Conservation (phyloP, 345 rosid species). For the Eucalyptus pauciflora region DNA sequence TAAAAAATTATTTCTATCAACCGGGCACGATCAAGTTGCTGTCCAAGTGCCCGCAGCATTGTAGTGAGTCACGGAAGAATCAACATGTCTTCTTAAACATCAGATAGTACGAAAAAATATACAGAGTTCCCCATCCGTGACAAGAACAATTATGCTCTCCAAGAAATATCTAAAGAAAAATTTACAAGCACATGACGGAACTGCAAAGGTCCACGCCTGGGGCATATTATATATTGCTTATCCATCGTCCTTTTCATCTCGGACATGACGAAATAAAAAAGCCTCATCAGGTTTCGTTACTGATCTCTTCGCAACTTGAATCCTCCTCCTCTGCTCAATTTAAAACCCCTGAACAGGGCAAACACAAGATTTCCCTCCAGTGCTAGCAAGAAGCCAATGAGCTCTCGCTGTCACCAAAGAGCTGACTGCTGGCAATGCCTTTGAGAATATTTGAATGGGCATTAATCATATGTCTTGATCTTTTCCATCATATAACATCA, state of each 20-base stretch:
- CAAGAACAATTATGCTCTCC: not conserved
- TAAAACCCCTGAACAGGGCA: not conserved
- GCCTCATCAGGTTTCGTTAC: not conserved
- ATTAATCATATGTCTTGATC: not conserved
- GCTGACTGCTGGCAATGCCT: not conserved
- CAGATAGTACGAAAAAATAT: not conserved
- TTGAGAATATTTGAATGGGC: not conserved
- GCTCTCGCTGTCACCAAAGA: not conserved
- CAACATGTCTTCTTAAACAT: not conserved
- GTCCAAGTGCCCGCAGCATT: not conserved
- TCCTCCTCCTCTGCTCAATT: not conserved
- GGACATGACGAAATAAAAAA: not conserved
- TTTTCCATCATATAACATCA: not conserved
- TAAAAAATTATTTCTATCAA: not conserved
- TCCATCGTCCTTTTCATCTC: not conserved
- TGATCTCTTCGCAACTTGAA: not conserved
- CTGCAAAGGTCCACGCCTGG: not conserved
- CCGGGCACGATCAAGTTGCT: not conserved
- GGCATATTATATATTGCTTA: not conserved
- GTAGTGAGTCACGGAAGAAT: not conserved
- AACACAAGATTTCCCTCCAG: not conserved
- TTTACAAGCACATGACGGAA: not conserved
- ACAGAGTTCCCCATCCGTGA: not conserved
- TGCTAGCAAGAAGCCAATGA: not conserved
- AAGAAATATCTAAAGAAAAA: not conserved